These are phyloP conservation scores for Mrakia hoshinonis DNA, from an alignment of 768 basidiomycete species.

Conservation along the genomic window DNA sequence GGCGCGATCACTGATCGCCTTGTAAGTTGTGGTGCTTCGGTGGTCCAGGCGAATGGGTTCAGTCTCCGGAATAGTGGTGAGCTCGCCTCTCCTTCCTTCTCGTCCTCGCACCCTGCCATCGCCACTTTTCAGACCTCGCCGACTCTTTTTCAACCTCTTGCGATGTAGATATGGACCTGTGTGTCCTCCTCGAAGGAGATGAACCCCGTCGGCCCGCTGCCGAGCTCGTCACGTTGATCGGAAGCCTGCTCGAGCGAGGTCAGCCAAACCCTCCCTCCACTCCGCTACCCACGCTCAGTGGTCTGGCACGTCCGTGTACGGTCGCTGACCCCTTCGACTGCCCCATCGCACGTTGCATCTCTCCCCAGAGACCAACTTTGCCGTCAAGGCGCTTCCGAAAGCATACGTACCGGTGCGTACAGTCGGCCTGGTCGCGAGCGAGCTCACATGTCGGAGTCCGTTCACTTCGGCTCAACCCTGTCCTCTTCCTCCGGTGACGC, in stretches of 20 bases:
- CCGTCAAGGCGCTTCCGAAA: constrained; percentile 90
- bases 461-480: neutral
- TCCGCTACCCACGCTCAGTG: neutral
- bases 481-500: neutral
- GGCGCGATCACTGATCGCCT: neutral
- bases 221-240: constrained; percentile 88
- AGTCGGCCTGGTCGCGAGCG: neutral
- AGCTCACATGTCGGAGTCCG: neutral
- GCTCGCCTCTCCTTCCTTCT: constrained; percentile 1
- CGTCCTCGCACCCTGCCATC: neutral
- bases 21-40: neutral
- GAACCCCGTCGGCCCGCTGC: constrained; percentile 52
- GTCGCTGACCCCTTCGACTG: neutral
- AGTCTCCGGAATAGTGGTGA: constrained; percentile 25
- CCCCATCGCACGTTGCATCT: neutral
- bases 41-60: constrained; percentile 27
- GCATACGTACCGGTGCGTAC: constrained; percentile 43
- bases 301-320: no score
- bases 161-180: constrained; percentile 86
- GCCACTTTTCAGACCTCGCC: neutral
- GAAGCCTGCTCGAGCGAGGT: constrained; percentile 89
- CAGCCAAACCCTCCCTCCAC: constrained; percentile 37
- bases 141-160: neutral
- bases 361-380: constrained; percentile 76
- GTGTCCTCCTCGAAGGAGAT: constrained; percentile 78